Base-by-base conservation (phyloP, 306 rosid genomes). In the Phaseolus lunatus region DNA sequence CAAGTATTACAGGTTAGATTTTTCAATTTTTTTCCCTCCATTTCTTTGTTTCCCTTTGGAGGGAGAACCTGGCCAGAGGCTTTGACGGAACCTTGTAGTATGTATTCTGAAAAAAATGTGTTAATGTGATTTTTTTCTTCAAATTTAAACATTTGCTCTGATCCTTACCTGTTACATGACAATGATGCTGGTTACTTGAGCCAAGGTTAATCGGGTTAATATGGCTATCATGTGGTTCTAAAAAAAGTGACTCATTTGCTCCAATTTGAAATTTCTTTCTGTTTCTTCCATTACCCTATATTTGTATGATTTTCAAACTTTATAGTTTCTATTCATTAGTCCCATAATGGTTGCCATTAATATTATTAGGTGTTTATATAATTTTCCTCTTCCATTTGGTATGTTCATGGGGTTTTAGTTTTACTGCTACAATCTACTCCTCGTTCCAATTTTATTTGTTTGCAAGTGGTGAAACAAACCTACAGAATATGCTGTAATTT, bases 1-100 rank as follows among this genome's bases (percentile, higher is more conserved):
- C 99, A 96, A 75, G 92, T 96, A 63, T 87, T 91, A 72, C 98
- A 92, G 96, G 99, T 96, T 80, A 65, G 33, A 53, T 59, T 53
- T 48, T 27, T 71, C 14, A 11, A 27, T 61, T 35, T 57, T 15
- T 50, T 39, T 37, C 43, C 31, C n/a, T 81, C 26, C 18, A 50
- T 76, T 69, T 62, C 53, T 62, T 19, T 54, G 78, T 69, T 73
- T 69, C 26, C 23, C 19, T 67, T 11, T 66, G 62, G 31, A 61
- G 22, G 57, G 27, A 23, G 33, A 24, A 23, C 18, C 9, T 11
- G n/a, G 1, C 62, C 1, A 9, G 66, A 7, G 37, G 11, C 11
- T 0, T 4, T 57, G 27, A 58, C 3, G 5, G 67, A 23, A 31
- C 54, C 35, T 33, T 43, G 56, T 64, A 77, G 50, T 50, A 14